Percentiles rank a stretch among this genome's conserved stretches.
These are phyloP conservation scores for Anthracocystis panici-leucophaei DNA, from an alignment of 1,284 basidiomycete genomes.

Conservation along the genomic window DNA sequence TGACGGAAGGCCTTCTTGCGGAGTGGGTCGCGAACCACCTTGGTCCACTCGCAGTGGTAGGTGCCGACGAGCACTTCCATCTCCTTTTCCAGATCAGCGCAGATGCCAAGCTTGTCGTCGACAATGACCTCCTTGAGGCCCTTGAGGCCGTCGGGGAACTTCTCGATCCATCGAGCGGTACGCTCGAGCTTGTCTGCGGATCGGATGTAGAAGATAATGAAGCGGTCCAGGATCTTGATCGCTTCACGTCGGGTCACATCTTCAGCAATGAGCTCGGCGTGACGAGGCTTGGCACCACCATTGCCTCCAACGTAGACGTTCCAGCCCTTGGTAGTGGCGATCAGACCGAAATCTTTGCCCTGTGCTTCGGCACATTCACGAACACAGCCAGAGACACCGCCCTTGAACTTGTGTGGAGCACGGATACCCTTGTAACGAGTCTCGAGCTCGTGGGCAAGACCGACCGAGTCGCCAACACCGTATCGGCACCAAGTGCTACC, in stretches of 20 bases:
- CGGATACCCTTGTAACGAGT: slow-evolving; percentile 79
- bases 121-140: slow-evolving; percentile 77
- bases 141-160: slow-evolving; percentile 78
- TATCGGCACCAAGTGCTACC: slow-evolving; percentile 80
- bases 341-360: slow-evolving; percentile 81
- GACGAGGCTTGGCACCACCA: slow-evolving; percentile 78
- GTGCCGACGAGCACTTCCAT: slow-evolving; percentile 78
- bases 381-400: slow-evolving; percentile 78
- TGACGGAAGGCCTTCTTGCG: slow-evolving; percentile 76
- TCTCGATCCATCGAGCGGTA: slow-evolving; percentile 82
- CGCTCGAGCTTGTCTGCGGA: slow-evolving; percentile 75
- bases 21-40: slow-evolving; percentile 75
- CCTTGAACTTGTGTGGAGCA: slow-evolving; percentile 81
- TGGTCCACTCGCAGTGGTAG: slow-evolving; percentile 80
- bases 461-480: slow-evolving; percentile 81
- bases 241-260: slow-evolving; percentile 69
- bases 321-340: slow-evolving; percentile 77
- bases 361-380: slow-evolving; percentile 75
- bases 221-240: slow-evolving; percentile 78
- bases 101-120: slow-evolving; percentile 82
- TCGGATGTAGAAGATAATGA: slow-evolving; percentile 78
- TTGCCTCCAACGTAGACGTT: slow-evolving; percentile 80
- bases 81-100: slow-evolving; percentile 78
- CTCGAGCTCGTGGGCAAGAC: slow-evolving; percentile 79
- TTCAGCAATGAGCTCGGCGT: slow-evolving; percentile 74